Percentiles rank a stretch among this genome's conserved stretches.
These are phyloP conservation scores for Neotropicomus parvogracilis DNA, from an alignment of 1,284 basidiomycete genomes.

Conservation along the genomic window DNA sequence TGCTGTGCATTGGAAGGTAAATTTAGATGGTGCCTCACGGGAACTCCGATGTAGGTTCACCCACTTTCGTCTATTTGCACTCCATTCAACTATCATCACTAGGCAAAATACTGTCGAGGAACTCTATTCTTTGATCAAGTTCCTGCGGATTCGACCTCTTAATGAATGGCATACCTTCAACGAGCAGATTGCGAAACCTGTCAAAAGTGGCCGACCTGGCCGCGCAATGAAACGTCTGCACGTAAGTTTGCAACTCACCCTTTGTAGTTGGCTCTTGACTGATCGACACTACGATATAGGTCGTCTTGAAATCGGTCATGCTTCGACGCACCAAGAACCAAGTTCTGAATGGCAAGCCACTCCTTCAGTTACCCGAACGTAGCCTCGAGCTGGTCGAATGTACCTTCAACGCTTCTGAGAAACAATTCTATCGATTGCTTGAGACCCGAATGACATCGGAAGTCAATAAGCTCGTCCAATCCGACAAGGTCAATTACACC, in stretches of 20 bases:
- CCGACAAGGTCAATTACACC: constrained; percentile 69
- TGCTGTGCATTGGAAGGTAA: constrained; percentile 77
- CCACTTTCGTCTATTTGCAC: not conserved
- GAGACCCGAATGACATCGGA: constrained; percentile 71
- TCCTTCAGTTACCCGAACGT: constrained; percentile 82
- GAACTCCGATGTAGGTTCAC: constrained; percentile 79
- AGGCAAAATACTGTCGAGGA: constrained; percentile 89
- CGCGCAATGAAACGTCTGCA: constrained; percentile 84
- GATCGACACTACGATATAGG: constrained; percentile 36
- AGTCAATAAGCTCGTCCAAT: constrained; percentile 68
- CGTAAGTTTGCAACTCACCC: constrained; percentile 35
- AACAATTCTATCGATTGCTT: constrained; percentile 78
- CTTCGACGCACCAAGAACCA: constrained; percentile 86
- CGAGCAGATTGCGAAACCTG: constrained; percentile 72
- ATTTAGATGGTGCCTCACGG: constrained; percentile 88
- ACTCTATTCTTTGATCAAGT: constrained; percentile 86
- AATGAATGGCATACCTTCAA: constrained; percentile 81
- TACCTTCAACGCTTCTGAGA: constrained; percentile 69
- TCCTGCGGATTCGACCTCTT: constrained; percentile 81
- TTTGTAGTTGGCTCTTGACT: not conserved
- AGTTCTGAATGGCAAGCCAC: constrained; percentile 75
- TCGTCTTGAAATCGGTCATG: constrained; percentile 87
- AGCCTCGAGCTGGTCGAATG: constrained; percentile 73
- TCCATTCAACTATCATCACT: not conserved
- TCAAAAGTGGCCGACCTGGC: constrained; percentile 67